Conservation (phyloP, 106 monocot species). For the Iris macrosiphon region DNA sequence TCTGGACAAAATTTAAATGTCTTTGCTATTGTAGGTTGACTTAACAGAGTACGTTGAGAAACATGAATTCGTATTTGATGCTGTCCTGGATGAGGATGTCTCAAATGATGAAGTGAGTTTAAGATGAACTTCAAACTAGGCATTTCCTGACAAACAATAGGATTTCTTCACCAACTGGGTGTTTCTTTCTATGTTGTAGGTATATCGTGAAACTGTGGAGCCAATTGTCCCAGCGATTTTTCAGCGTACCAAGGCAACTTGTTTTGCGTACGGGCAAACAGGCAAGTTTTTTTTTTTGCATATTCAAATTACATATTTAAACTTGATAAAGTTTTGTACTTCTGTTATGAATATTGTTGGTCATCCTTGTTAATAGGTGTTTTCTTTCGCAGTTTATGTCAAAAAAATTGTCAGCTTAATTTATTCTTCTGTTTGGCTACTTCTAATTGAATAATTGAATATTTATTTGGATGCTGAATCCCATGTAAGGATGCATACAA, state of each 20-base stretch:
- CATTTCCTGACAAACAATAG: neutral
- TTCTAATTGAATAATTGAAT: too few species aligned
- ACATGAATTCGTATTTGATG: conserved; percentile 70
- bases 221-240: conserved; percentile 82
- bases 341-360: too few species aligned
- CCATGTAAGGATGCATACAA: too few species aligned
- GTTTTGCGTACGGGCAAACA: conserved; percentile 99
- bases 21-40: conserved; percentile 58
- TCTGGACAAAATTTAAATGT: too few species aligned
- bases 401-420: too few species aligned
- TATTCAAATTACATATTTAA: too few species aligned
- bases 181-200: conserved; percentile 36
- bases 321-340: too few species aligned
- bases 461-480: too few species aligned
- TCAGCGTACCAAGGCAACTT: conserved; percentile 83
- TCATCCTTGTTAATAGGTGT: too few species aligned
- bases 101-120: conserved; percentile 33
- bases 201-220: conserved; percentile 70
- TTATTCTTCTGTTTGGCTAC: too few species aligned
- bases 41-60: conserved; percentile 92
- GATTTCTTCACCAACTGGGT: neutral
- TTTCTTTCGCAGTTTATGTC: too few species aligned
- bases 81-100: conserved; percentile 23
- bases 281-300: conserved; percentile 61
- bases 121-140: neutral